Percentiles rank a stretch among this genome's conserved stretches.
phyloP scores from a whole-genome alignment of 805 yeast species.

The Schwanniomyces vanrijiae region DNA sequence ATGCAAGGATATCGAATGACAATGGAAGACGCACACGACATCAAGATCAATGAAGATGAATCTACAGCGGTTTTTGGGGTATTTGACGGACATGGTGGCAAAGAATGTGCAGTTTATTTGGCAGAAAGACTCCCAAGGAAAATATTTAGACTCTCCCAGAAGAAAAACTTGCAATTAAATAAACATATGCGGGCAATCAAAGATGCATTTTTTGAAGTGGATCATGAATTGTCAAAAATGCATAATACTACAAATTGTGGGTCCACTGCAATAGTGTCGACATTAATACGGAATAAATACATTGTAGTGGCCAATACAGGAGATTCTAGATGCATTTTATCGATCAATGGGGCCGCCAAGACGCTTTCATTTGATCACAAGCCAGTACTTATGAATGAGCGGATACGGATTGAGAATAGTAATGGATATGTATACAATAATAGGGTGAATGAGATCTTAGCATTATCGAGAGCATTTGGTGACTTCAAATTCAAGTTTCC shows the following conservation, averaged over 20 bases:
- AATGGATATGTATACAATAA: constrained; percentile 37
- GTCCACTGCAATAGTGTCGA: constrained; percentile 39
- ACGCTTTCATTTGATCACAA: constrained; percentile 46
- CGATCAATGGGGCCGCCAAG: constrained; percentile 58
- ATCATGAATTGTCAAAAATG: constrained; percentile 23
- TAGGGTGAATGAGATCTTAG: constrained; percentile 44
- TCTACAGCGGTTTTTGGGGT: constrained; percentile 59
- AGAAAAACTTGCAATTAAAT: constrained; percentile 7
- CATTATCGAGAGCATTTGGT: constrained; percentile 46
- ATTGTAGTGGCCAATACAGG: constrained; percentile 71
- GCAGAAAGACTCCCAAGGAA: constrained; percentile 40
- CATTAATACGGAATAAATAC: constrained; percentile 28
- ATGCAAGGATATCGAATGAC: constrained; percentile 77
- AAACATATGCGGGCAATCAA: constrained; percentile 22
- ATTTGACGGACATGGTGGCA: constrained; percentile 84
- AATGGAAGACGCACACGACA: constrained; percentile 76
- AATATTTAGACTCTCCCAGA: constrained; percentile 29
- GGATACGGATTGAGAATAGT: constrained; percentile 42
- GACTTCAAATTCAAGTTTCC: constrained; percentile 44
- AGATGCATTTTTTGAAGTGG: constrained; percentile 38
- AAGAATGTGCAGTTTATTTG: constrained; percentile 55
- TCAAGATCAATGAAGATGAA: constrained; percentile 45
- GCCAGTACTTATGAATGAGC: constrained; percentile 43
- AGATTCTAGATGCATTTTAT: constrained; percentile 67
- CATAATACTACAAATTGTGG: constrained; percentile 38